These are phyloP conservation scores for Ceratobasidium sp. DNA, from an alignment of 1,284 basidiomycete species.

Conservation along the genomic window DNA sequence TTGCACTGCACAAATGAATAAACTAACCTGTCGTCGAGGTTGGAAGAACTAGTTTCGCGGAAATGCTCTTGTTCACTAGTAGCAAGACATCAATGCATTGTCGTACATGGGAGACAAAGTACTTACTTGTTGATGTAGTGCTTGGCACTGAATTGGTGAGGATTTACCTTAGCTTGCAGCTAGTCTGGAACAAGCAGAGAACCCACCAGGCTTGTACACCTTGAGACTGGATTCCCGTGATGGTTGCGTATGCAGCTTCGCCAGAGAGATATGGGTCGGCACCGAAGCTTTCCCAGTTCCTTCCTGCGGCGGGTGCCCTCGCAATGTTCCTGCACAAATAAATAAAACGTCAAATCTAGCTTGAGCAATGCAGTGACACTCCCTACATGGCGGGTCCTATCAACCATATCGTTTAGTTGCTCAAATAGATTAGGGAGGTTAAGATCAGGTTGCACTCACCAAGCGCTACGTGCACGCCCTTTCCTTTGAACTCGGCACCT, in stretches of 20 bases:
- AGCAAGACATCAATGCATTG: slow-evolving; percentile 5
- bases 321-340: slow-evolving; percentile 61
- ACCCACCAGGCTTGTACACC: slow-evolving; percentile 63
- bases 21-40: slow-evolving; percentile 71
- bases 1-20: neutral
- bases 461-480: slow-evolving; percentile 72
- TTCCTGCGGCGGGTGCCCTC: slow-evolving; percentile 70
- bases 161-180: neutral
- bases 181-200: neutral
- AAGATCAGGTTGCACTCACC: slow-evolving; percentile 51
- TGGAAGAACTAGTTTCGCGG: slow-evolving; percentile 63
- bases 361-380: neutral
- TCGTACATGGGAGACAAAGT: neutral
- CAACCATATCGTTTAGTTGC: neutral
- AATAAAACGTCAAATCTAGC: neutral
- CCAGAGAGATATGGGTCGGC: slow-evolving; percentile 72
- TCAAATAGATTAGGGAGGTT: neutral
- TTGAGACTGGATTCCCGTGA: slow-evolving; percentile 66
- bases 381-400: slow-evolving; percentile 32
- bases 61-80: slow-evolving; percentile 67
- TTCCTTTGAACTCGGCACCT: slow-evolving; percentile 74
- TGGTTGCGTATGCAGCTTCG: slow-evolving; percentile 65
- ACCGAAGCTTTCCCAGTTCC: slow-evolving; percentile 75
- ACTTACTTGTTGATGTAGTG: slow-evolving; percentile 72
- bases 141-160: slow-evolving; percentile 59